phyloP scores from a whole-genome alignment of 257 asterid genomes.

The Marsdenia floribunda region DNA sequence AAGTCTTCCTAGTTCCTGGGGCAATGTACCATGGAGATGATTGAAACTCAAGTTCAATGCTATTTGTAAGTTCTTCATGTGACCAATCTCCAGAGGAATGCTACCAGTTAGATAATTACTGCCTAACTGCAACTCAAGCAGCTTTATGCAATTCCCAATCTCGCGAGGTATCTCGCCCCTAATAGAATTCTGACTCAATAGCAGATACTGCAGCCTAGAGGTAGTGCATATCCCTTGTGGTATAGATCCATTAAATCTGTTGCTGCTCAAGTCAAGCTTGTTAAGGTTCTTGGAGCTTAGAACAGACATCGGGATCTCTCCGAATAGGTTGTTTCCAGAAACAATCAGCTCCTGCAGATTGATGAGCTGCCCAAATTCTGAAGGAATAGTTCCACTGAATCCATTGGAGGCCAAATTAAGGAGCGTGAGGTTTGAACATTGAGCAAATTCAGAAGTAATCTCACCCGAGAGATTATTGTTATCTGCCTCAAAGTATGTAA shows the following conservation, averaged over 20 bases:
- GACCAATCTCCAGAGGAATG: conserved; percentile 84
- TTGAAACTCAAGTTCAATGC: conserved; percentile 76
- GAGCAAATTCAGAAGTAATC: conserved; percentile 66
- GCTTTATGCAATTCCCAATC: conserved; percentile 80
- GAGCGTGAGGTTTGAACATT: conserved; percentile 70
- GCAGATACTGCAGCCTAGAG: conserved; percentile 70
- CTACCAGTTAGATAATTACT: conserved; percentile 64
- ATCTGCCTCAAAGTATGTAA: conserved; percentile 89
- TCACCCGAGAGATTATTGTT: conserved; percentile 77
- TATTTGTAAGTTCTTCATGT: conserved; percentile 81
- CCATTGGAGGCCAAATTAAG: conserved; percentile 85
- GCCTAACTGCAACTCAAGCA: conserved; percentile 77
- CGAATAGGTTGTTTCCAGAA: conserved; percentile 57
- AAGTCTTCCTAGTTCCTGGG: conserved; percentile 75
- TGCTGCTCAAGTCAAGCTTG: conserved; percentile 79
- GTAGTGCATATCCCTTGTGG: conserved; percentile 66
- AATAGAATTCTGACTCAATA: conserved; percentile 57
- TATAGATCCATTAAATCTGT: conserved; percentile 63
- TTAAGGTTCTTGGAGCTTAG: conserved; percentile 66
- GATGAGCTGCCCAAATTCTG: conserved; percentile 64
- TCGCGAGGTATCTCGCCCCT: conserved; percentile 70
- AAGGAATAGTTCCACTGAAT: conserved; percentile 63
- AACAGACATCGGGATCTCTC: conserved; percentile 65
- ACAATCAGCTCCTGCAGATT: conserved; percentile 82
- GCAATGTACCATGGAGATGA: conserved; percentile 68